Evolutionary conservation across 495 filamentous ascomycete species (phyloP).

Genomic region (Aspergillus sclerotiicarbonarius): DNA sequence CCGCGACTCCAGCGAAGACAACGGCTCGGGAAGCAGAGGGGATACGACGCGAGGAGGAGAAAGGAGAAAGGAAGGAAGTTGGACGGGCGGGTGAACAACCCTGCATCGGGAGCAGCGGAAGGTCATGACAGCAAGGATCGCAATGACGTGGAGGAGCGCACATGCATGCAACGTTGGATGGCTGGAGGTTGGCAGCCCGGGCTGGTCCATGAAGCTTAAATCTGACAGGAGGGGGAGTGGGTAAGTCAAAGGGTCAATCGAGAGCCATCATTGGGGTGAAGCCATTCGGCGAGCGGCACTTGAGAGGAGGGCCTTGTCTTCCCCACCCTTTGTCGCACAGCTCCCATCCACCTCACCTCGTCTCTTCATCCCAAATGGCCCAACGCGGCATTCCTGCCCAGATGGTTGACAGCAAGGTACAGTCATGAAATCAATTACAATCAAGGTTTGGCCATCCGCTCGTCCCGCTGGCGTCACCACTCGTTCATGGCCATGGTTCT

Average conservation of each 20-base stretch:
- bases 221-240: conserved; percentile 1
- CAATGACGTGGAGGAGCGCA: conserved; percentile 23
- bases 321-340: not conserved
- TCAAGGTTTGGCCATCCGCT: conserved; percentile 13
- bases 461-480: conserved; percentile 20
- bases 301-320: not conserved
- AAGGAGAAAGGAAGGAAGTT: not conserved
- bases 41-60: not conserved
- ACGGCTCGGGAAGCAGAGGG: not conserved
- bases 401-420: not conserved
- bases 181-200: not conserved
- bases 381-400: not conserved
- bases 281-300: not conserved
- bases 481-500: conserved; percentile 8
- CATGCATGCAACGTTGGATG: conserved; percentile 18
- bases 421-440: not conserved
- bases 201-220: conserved; percentile 14
- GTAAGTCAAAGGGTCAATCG: not conserved
- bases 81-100: not conserved
- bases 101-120: conserved; percentile 14
- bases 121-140: conserved; percentile 11
- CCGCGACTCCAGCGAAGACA: not conserved
- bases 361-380: not conserved
- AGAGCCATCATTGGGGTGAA: not conserved
- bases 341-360: not conserved